A percentile compares a stretch with the other conserved stretches of the same genome.
These are phyloP conservation scores for Avena atlantica DNA, from an alignment of 176 grass and related monocot species.

Conservation along the genomic window DNA sequence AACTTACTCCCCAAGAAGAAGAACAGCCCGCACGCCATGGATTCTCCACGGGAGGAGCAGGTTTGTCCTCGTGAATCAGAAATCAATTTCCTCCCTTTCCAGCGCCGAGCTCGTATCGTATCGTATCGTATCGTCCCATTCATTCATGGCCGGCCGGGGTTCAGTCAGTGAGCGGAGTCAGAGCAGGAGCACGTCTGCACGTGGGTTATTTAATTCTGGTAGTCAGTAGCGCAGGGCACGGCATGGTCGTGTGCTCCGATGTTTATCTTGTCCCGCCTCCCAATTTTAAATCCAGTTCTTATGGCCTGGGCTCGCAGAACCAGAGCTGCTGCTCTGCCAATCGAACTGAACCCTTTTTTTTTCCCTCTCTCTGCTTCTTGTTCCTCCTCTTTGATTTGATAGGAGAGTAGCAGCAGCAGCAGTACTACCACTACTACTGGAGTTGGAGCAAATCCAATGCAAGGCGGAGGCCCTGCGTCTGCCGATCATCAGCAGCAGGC, in stretches of 20 bases:
- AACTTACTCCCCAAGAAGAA: not conserved
- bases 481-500: slow-evolving; percentile 1
- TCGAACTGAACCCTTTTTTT: not conserved
- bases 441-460: not conserved
- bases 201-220: not conserved
- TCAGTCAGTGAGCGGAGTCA: not conserved
- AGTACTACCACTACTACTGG: too few species aligned
- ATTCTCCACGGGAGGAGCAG: not conserved
- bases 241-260: not conserved
- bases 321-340: not conserved
- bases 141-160: not conserved
- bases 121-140: not conserved
- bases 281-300: not conserved
- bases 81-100: not conserved
- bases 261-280: not conserved
- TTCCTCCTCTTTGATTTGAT: not conserved
- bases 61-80: not conserved
- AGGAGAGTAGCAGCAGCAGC: not conserved
- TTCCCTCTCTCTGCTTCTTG: slow-evolving; percentile 3
- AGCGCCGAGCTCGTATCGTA: not conserved
- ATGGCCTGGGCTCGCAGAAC: not conserved
- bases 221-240: not conserved
- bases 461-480: not conserved
- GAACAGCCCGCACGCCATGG: slow-evolving; percentile 12
- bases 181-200: not conserved